Percentiles rank a stretch among this genome's conserved stretches.
These are phyloP conservation scores for Symbiodinium pilosum DNA, from an alignment of 73 alveolate genomes.

Conservation along the genomic window DNA sequence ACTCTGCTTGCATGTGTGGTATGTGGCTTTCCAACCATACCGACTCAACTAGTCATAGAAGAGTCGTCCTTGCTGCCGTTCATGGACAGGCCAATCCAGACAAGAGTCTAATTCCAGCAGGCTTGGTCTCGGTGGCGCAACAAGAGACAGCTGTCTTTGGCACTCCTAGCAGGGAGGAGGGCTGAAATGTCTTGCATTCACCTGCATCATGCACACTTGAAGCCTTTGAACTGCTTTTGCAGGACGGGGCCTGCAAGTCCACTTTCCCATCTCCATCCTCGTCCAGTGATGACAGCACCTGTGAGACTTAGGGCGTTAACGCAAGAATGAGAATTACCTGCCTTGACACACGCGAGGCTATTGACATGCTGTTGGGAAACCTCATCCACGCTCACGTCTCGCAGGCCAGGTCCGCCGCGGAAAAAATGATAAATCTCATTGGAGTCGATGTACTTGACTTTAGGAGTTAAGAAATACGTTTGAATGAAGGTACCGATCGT, in stretches of 20 bases:
- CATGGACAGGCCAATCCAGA: not conserved
- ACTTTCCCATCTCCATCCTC: conserved; percentile 83
- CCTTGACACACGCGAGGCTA: not conserved
- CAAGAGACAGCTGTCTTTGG: conserved; percentile 76
- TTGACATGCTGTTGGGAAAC: not conserved
- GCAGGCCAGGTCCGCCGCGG: conserved; percentile 75
- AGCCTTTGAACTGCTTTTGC: not conserved
- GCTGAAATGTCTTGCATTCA: too few species aligned
- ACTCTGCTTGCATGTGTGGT: too few species aligned
- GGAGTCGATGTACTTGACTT: conserved; percentile 70
- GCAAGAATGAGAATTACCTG: not conserved
- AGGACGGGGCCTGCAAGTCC: conserved; percentile 38
- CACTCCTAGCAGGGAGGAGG: conserved; percentile 42
- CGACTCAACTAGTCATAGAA: too few species aligned
- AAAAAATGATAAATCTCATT: conserved; percentile 84
- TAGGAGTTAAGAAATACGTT: conserved; percentile 66
- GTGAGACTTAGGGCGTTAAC: not conserved
- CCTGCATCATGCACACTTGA: too few species aligned
- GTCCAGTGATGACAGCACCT: conserved; percentile 59
- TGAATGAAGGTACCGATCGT: conserved; percentile 80
- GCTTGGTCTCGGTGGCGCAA: conserved; percentile 72
- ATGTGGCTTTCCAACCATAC: too few species aligned
- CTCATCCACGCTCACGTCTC: conserved; percentile 47
- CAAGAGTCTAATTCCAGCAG: conserved; percentile 64
- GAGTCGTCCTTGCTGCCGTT: too few species aligned